Evolutionary conservation across 768 basidiomycete species (phyloP), one percentile per base, ranked within the genome.

Genomic region (Macrolepiota dolichaula): DNA sequence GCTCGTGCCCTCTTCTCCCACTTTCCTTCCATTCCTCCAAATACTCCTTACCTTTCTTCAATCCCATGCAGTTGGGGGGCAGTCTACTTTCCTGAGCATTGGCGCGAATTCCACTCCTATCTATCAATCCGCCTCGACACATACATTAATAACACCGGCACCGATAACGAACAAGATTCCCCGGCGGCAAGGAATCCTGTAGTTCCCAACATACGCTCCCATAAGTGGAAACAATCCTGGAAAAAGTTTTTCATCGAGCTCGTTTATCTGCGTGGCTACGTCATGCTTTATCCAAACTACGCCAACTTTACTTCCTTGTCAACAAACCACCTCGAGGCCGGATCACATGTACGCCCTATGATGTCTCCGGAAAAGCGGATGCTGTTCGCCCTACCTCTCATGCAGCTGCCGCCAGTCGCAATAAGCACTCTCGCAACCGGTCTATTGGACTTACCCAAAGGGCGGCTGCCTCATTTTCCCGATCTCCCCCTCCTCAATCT

Each of bases 1-100:
- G 84, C 92, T 1, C 85, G 83, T 62, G 61, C 68, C 0, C 72
- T 88, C 22, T 91, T 95, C 10, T 62, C 71, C 0, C 64, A 32
- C 72, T 10, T 76, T 75, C 2, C 52, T n/a, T 1, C 36, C 13
- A 46, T 84, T n/a, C 57, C 74, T 0, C 63, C 80, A 47, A 74
- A 77, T 0, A 85, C 85, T 0, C 92, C 94, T 46, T 32, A 32
- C 29, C 29, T 32, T 7, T 93, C 92, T 0, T 89, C 91, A 61
- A 85, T 93, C 10, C 94, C 93, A 0, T 94, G 93, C 72, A 92
- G 90, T 73, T 96, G 92, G 93, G 94, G 93, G 13, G 93, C 91
- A 32, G 79, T 92, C 38, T 96, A 94, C 76, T 96, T 96, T 69
- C 92, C 94, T 11, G 83, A 91, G 64, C 87, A 89, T 67, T 94